phyloP scores from a whole-genome alignment of 2,329 filamentous ascomycete species.

The Macroventuria anomochaeta region DNA sequence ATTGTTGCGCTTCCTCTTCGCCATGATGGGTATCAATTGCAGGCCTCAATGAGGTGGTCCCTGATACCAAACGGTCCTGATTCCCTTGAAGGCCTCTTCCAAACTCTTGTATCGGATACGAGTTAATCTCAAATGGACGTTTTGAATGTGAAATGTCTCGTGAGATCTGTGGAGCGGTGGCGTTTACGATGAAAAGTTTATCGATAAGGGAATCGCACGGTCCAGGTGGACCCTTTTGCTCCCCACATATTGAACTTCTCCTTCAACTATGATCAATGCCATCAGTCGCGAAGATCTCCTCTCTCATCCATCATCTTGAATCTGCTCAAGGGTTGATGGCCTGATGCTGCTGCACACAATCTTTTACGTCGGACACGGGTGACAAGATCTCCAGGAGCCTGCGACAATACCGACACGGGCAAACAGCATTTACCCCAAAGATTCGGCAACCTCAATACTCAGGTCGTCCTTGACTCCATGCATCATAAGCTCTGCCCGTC shows the following conservation, averaged over 20 bases:
- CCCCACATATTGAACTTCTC: neutral
- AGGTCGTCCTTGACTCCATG: neutral
- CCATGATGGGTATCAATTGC: constrained; percentile 21
- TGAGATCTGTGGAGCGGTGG: constrained; percentile 13
- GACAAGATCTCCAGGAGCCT: too few species aligned
- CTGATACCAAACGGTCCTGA: neutral
- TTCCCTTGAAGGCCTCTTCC: too few species aligned
- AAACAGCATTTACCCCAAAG: too few species aligned
- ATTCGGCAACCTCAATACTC: neutral
- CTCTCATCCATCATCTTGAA: too few species aligned
- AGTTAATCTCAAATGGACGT: neutral
- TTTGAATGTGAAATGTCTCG: neutral
- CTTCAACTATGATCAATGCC: neutral
- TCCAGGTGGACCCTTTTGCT: neutral
- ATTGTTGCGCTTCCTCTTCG: constrained; percentile 39
- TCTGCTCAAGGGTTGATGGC: too few species aligned
- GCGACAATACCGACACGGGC: neutral
- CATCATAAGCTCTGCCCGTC: neutral
- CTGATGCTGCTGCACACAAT: too few species aligned
- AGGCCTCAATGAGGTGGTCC: too few species aligned
- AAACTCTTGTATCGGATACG: too few species aligned
- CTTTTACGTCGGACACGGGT: too few species aligned
- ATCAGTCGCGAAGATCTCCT: too few species aligned
- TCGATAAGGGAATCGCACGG: constrained; percentile 6
- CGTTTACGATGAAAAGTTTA: constrained; percentile 13